Conservation (phyloP, 176 grass and related monocot species). For the Raddia distichophylla region DNA sequence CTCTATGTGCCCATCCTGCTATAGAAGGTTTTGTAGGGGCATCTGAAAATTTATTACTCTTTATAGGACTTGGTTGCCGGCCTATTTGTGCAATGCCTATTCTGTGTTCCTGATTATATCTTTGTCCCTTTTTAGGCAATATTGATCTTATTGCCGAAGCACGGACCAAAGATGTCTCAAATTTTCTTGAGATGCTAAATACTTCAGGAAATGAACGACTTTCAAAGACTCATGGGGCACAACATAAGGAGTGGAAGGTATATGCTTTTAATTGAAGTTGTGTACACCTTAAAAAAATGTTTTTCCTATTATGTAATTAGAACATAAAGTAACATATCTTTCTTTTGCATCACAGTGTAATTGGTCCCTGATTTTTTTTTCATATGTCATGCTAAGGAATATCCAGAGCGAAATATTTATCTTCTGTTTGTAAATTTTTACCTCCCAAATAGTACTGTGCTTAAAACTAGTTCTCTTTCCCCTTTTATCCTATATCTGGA, state of each 20-base stretch:
- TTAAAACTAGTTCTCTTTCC: conserved; percentile 1
- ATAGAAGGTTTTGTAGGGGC: not conserved
- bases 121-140: conserved; percentile 50
- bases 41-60: not conserved
- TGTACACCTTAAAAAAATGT: not conserved
- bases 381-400: not conserved
- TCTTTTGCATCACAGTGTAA: not conserved
- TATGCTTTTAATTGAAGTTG: conserved; percentile 15
- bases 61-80: conserved; percentile 1
- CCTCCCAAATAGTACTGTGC: not conserved
- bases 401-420: not conserved
- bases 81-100: not conserved
- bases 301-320: not conserved
- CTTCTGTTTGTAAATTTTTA: conserved; percentile 5
- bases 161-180: conserved; percentile 65
- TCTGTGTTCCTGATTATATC: conserved; percentile 20
- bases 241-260: conserved; percentile 94
- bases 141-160: conserved; percentile 64
- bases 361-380: not conserved
- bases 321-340: not conserved
- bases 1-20: not conserved
- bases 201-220: conserved; percentile 56
- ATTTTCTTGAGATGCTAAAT: conserved; percentile 88
- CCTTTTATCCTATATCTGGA: not conserved
- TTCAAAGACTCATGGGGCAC: conserved; percentile 34